Evolutionary conservation across 163 green algal genomes (phyloP).

Genomic region (Smithsoniella earleae): DNA sequence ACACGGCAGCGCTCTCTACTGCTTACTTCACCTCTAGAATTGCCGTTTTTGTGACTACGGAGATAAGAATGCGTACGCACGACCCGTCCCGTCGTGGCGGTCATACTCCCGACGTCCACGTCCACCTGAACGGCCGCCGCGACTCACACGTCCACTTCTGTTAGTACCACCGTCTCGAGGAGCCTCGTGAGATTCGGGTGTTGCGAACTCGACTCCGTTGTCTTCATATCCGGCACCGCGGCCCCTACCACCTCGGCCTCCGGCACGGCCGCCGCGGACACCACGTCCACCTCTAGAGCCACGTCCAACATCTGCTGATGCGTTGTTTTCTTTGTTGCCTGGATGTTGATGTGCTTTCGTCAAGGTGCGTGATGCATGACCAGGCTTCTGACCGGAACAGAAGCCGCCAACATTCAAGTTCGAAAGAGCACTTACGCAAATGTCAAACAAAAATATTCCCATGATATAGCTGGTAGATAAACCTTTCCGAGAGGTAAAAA

Average conservation of each 20-base stretch:
- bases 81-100: constrained; percentile 72
- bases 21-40: no score
- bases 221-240: constrained; percentile 34
- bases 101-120: constrained; percentile 59
- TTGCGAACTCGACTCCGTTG: not conserved
- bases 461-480: constrained; percentile 5
- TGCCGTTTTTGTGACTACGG: no score
- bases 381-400: not conserved
- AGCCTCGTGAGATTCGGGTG: not conserved
- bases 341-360: constrained; percentile 8
- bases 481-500: not conserved
- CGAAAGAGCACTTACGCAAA: no score
- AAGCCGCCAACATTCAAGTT: no score
- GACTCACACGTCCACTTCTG: constrained; percentile 33
- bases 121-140: constrained; percentile 38
- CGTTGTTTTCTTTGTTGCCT: constrained; percentile 33
- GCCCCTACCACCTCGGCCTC: constrained; percentile 34
- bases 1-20: no score
- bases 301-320: constrained; percentile 33
- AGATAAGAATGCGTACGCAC: constrained; percentile 70
- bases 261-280: constrained; percentile 36
- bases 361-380: not conserved
- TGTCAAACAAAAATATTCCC: no score
- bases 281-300: constrained; percentile 34
- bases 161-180: constrained; percentile 29